Evolutionary conservation across 1,139 yeast species (phyloP).

Genomic region (Yamadazyma triangularis): DNA sequence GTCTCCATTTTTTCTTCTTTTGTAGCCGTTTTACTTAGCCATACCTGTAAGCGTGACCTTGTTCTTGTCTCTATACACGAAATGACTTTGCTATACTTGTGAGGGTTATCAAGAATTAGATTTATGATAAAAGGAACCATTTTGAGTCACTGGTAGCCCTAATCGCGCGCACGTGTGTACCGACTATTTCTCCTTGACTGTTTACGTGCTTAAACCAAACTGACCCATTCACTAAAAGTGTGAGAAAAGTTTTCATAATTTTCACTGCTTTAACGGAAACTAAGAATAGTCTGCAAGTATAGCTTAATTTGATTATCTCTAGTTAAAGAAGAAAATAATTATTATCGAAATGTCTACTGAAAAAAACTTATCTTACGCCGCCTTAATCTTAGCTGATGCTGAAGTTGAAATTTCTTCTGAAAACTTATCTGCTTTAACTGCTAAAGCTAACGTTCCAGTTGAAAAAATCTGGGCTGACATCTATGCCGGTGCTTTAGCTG

Average conservation of each 20-base stretch:
- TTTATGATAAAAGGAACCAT: no score
- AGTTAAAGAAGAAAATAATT: slow-evolving; percentile 26
- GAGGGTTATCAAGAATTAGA: no score
- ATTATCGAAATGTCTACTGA: slow-evolving; percentile 79
- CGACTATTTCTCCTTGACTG: background rate
- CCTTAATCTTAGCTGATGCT: slow-evolving; percentile 82
- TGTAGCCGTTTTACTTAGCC: no score
- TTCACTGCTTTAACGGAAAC: no score
- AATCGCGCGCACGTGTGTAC: background rate
- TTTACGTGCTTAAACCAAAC: background rate
- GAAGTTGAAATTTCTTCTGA: slow-evolving; percentile 75
- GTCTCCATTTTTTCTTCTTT: no score
- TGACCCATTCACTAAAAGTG: no score
- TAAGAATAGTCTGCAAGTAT: slow-evolving; percentile 68
- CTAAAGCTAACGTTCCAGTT: slow-evolving; percentile 45
- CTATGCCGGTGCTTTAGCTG: slow-evolving; percentile 76
- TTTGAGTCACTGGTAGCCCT: background rate
- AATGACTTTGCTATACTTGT: no score
- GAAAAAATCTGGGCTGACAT: slow-evolving; percentile 74
- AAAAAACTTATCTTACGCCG: slow-evolving; percentile 84
- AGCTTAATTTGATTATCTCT: slow-evolving; percentile 46
- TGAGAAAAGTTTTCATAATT: no score
- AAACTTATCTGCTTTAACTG: slow-evolving; percentile 65
- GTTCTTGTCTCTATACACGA: no score
- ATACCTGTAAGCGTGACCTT: no score